Base-by-base conservation (phyloP, 2,329 filamentous ascomycete genomes). In the Mariannaea sp. region DNA sequence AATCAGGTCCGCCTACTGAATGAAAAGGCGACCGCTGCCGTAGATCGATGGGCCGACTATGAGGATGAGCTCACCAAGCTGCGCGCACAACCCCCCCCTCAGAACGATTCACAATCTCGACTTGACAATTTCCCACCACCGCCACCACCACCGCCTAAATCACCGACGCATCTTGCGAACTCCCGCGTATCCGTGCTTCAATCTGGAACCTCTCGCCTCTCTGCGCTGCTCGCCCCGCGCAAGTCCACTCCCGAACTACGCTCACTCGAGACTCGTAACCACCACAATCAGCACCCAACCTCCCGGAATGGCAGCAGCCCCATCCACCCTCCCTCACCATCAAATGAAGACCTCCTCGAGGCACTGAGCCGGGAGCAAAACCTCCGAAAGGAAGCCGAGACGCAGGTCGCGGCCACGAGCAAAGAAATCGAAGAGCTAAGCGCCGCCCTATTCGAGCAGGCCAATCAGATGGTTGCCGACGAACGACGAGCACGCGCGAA, bases 401-500 rank as follows among this genome's bases (percentile, higher is more conserved):
- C 81, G 43, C 81, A 83, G 57, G 75, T 90, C 16, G 79, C 79
- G 58, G 81, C 84, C 43, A 87, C 89, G 44, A 65, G 83, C 65
- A 79, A 76, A 10, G 90, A 94, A 75, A 81, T 93, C 16, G 90
- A 93, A 72, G 90, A 94, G 73, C 76, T 94, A 59, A 89, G 83
- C 65, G 87, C 83, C 16, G 82, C 81, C 44, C 75, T 94, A 48
- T 94, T 94, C 70, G 85, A 89, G 73, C 86, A 92, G 75, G 90
- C 90, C 45, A 94, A 94, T 70, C 85, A 92, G 73, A 94, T 94
- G 90, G 90, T 94, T 16, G 89, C 90, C 2, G 78, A 81, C 14
- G 90, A 94, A 76, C 77, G 90, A 36, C 80, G 84, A 51, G 87
- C 87, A 27, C 76, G 88, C 53, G 88, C 87, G 5, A 82, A 80